Percentiles rank a stretch among this genome's conserved stretches.
Conservation (phyloP, 768 basidiomycete species). For the Leccinum truebloodii region DNA sequence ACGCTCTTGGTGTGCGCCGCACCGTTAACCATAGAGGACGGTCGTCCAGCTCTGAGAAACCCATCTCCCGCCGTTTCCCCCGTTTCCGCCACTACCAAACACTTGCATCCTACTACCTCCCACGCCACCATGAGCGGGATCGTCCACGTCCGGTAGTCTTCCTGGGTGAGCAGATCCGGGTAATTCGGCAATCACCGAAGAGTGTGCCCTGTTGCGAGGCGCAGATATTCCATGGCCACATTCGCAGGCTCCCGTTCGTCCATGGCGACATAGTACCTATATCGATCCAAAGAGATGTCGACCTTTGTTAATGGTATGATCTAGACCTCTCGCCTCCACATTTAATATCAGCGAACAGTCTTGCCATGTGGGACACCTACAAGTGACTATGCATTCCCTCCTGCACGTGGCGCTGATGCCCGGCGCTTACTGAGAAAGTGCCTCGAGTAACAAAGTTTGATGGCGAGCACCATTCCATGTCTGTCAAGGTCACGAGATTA, state of each 20-base stretch:
- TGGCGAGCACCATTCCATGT: conserved; percentile 13
- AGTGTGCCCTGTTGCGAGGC: too few species aligned
- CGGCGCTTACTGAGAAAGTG: conserved; percentile 11
- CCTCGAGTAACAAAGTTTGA: conserved; percentile 32
- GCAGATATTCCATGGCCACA: too few species aligned
- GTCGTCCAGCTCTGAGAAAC: conserved; percentile 57
- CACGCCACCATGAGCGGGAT: conserved; percentile 18
- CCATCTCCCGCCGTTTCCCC: conserved; percentile 36
- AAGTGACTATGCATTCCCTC: conserved; percentile 6
- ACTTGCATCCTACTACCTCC: conserved; percentile 14
- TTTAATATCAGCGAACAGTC: conserved; percentile 23
- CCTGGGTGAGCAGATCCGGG: too few species aligned
- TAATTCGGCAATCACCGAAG: too few species aligned
- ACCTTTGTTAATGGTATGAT: neutral
- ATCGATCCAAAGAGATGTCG: neutral
- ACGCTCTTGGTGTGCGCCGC: conserved; percentile 59
- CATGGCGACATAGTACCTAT: too few species aligned
- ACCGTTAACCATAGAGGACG: conserved; percentile 57
- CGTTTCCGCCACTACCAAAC: conserved; percentile 1
- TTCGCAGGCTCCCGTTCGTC: too few species aligned
- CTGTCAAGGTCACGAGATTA: conserved; percentile 16
- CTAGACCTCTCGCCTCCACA: neutral
- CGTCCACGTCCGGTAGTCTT: neutral
- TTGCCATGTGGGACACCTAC: conserved; percentile 3
- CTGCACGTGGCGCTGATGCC: conserved; percentile 19